These are phyloP conservation scores for Boletus sensibilis DNA, from an alignment of 768 basidiomycete genomes.

Conservation along the genomic window DNA sequence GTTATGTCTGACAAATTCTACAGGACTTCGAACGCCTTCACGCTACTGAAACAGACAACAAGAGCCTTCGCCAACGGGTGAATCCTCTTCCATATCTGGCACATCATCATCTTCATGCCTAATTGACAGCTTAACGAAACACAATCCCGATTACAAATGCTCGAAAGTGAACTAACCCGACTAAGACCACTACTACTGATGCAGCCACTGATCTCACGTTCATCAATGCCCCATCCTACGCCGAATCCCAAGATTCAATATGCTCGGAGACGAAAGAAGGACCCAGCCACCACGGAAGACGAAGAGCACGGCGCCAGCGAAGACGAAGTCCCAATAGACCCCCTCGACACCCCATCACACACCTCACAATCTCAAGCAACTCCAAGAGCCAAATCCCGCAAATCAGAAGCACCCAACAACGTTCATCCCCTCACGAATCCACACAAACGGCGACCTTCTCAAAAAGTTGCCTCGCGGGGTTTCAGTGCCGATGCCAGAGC, in stretches of 20 bases:
- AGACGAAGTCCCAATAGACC: slow-evolving; percentile 26
- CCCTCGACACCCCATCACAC: slow-evolving; percentile 18
- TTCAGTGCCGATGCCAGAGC: slow-evolving; percentile 62
- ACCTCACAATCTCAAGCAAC: slow-evolving; percentile 17
- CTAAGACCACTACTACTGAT: slow-evolving; percentile 69
- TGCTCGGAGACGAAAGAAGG: slow-evolving; percentile 30
- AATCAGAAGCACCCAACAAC: slow-evolving; percentile 17
- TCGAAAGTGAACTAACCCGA: slow-evolving; percentile 64
- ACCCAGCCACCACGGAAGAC: slow-evolving; percentile 24
- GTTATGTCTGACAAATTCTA: slow-evolving; percentile 15
- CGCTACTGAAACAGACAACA: slow-evolving; percentile 59
- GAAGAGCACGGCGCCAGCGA: slow-evolving; percentile 26
- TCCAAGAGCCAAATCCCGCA: slow-evolving; percentile 23
- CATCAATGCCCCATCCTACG: slow-evolving; percentile 20
- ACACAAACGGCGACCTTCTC: slow-evolving; percentile 28
- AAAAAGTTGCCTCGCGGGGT: slow-evolving; percentile 30
- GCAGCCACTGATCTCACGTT: slow-evolving; percentile 45
- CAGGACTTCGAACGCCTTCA: slow-evolving; percentile 60
- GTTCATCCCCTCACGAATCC: slow-evolving; percentile 6
- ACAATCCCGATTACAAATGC: slow-evolving; percentile 48
- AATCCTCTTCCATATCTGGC: slow-evolving; percentile 7
- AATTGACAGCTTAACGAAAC: slow-evolving; percentile 54
- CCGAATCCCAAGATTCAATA: slow-evolving; percentile 22
- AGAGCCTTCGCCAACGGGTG: slow-evolving; percentile 59
- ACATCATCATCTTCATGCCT: slow-evolving; percentile 5